Evolutionary conservation across 106 monocot genomes (phyloP).

Genomic region (Dioscorea alata): DNA sequence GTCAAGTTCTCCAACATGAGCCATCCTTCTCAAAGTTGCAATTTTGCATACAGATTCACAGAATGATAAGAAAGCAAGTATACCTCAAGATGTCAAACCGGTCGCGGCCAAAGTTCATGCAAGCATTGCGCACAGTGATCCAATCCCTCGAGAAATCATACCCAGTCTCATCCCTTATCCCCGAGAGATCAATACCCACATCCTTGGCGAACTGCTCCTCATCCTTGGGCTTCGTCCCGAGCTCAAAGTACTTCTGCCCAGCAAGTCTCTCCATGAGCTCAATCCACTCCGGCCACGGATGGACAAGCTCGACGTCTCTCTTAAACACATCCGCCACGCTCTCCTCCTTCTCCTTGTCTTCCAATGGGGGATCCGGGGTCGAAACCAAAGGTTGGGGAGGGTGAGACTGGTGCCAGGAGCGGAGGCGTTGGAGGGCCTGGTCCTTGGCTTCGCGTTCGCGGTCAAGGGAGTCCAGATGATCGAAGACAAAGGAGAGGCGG

Average conservation of each 20-base stretch:
- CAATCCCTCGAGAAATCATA: constrained; percentile 81
- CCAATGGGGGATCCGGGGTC: neutral
- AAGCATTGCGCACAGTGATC: constrained; percentile 70
- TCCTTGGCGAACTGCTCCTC: constrained; percentile 37
- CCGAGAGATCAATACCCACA: constrained; percentile 43
- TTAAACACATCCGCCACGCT: constrained; percentile 19
- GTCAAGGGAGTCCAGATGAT: constrained; percentile 85
- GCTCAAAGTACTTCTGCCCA: constrained; percentile 79
- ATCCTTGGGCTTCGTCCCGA: constrained; percentile 16
- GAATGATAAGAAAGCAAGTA: neutral
- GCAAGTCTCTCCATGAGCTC: constrained; percentile 78
- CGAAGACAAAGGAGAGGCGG: constrained; percentile 92
- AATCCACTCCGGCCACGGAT: constrained; percentile 99
- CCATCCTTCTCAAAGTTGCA: no score
- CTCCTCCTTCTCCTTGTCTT: neutral
- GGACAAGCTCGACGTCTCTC: constrained; percentile 78
- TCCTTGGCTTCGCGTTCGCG: constrained; percentile 44
- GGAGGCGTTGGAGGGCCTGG: constrained; percentile 82
- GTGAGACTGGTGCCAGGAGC: constrained; percentile 59
- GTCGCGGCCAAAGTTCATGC: constrained; percentile 82
- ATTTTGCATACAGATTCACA: no score
- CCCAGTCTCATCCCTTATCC: constrained; percentile 33
- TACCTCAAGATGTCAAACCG: constrained; percentile 85
- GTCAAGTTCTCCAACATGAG: no score
- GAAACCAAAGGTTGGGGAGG: constrained; percentile 3